Base-by-base conservation (phyloP, 192 early-diverging fungal species). In the Backusella sp. region DNA sequence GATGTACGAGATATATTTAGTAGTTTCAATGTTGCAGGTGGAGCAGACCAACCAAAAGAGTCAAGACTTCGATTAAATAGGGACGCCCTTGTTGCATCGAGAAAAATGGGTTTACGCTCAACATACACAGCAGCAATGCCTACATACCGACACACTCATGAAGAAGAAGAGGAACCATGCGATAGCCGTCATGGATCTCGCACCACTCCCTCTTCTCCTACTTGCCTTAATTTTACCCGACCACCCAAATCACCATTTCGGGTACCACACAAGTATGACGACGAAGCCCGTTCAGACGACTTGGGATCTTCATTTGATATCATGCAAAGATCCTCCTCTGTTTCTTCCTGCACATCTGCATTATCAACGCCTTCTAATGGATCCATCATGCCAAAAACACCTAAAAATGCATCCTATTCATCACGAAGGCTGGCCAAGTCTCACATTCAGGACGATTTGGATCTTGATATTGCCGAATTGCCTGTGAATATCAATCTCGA, bases 1-100 rank as follows among this genome's bases (percentile, higher is more conserved):
- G 65, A 77, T 72, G 73, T 81, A n/a, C 62, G 80, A 66, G 80
- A 81, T 49, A 81, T 81, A n/a, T 80, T 76, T 72, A 49, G 74
- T 14, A 35, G 59, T 23, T 66, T 80, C 21, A 71, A 26, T 32
- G 36, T 32, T 26, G 32, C 62, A 23, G 19, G 28, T 28, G 42
- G 7, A 71, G 15, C 19, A 71, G 21, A 49, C 21, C 74, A 15
- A 49, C 30, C n/a, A 67, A 68, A 49, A 41, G 32, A 67, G 70
- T 46, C 74, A 30, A 49, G 37, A 46, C 66, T 67, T 28, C 41
- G 32, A 28, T 49, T 71, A 49, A 71, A 71, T 32, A 71, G 44
- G 28, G 70, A 71, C 6, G 70, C 42, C 28, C 42, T 71, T 49
- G 39, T 44, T 12, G 42, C 70, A 71, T 71, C 70, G 23, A 39